These are phyloP conservation scores for Colletotrichum sp. DNA, from an alignment of 2,329 filamentous ascomycete genomes.

Conservation along the genomic window DNA sequence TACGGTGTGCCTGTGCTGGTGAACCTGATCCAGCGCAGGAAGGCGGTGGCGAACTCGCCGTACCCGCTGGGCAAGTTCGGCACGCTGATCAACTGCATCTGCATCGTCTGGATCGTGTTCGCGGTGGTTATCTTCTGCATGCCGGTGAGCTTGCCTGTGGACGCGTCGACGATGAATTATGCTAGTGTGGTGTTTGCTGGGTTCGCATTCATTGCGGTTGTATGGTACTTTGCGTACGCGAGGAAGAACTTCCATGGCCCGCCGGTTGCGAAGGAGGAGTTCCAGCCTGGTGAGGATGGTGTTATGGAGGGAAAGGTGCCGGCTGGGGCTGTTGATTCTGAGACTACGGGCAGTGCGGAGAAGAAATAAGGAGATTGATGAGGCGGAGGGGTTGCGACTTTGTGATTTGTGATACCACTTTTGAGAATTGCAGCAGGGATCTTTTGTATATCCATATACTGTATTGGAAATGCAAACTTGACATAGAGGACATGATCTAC, in stretches of 20 bases:
- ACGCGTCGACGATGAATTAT: slow-evolving; percentile 67
- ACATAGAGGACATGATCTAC: too few species aligned
- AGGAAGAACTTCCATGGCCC: slow-evolving; percentile 70
- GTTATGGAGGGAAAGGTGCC: slow-evolving; percentile 17
- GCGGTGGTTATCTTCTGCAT: slow-evolving; percentile 79
- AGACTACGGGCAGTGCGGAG: slow-evolving; percentile 11
- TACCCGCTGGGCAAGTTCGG: slow-evolving; percentile 76
- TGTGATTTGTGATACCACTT: neutral
- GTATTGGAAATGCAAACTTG: too few species aligned
- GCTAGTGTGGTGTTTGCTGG: slow-evolving; percentile 70
- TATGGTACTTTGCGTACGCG: slow-evolving; percentile 69
- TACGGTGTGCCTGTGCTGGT: slow-evolving; percentile 81
- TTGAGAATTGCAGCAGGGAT: neutral
- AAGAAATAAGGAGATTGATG: neutral
- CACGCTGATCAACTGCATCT: slow-evolving; percentile 69
- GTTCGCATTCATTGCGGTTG: slow-evolving; percentile 62
- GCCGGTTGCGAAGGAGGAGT: slow-evolving; percentile 35
- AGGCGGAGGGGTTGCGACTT: neutral
- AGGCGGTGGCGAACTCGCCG: slow-evolving; percentile 67
- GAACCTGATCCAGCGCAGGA: slow-evolving; percentile 69
- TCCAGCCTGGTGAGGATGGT: slow-evolving; percentile 15
- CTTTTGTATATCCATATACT: too few species aligned
- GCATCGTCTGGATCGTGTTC: slow-evolving; percentile 73
- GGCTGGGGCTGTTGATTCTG: neutral
- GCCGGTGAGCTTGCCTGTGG: slow-evolving; percentile 67